A percentile compares a stretch with the other conserved stretches of the same genome.
These are phyloP conservation scores for Zygoascus meyerae DNA, from an alignment of 1,139 yeast species.

Conservation along the genomic window DNA sequence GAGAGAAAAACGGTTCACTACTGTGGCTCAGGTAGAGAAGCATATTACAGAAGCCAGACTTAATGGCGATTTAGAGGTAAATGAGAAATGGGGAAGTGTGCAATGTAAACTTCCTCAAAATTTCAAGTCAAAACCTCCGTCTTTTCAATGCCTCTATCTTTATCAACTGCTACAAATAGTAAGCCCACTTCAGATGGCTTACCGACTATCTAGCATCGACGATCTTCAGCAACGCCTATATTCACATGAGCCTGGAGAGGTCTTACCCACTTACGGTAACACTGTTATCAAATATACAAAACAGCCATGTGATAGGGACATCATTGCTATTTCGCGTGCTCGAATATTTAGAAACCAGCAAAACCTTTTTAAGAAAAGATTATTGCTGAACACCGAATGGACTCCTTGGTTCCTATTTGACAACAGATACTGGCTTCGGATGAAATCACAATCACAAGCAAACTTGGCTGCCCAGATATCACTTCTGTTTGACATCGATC, in stretches of 20 bases:
- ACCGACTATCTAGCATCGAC: conserved; percentile 16
- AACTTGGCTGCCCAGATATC: not conserved
- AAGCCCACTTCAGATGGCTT: conserved; percentile 16
- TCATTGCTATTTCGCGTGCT: conserved; percentile 5
- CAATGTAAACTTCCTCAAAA: conserved; percentile 3
- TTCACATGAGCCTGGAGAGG: not conserved
- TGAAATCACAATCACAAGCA: not conserved
- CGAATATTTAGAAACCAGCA: conserved; percentile 2
- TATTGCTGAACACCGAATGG: conserved; percentile 13
- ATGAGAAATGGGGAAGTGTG: not conserved
- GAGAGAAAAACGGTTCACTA: not conserved
- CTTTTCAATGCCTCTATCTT: conserved; percentile 13
- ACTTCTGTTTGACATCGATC: not conserved
- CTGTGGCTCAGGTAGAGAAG: not conserved
- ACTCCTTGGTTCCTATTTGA: conserved; percentile 27
- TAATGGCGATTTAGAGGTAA: not conserved
- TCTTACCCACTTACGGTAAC: conserved; percentile 12
- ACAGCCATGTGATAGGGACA: not conserved
- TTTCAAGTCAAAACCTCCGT: conserved; percentile 11
- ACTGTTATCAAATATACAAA: not conserved
- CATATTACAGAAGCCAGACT: not conserved
- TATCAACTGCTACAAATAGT: conserved; percentile 14
- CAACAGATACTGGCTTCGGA: conserved; percentile 28
- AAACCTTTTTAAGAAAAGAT: not conserved
- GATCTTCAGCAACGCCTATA: conserved; percentile 4